These are phyloP conservation scores for Plenodomus tracheiphilus DNA, from an alignment of 2,329 filamentous ascomycete genomes.

Conservation along the genomic window DNA sequence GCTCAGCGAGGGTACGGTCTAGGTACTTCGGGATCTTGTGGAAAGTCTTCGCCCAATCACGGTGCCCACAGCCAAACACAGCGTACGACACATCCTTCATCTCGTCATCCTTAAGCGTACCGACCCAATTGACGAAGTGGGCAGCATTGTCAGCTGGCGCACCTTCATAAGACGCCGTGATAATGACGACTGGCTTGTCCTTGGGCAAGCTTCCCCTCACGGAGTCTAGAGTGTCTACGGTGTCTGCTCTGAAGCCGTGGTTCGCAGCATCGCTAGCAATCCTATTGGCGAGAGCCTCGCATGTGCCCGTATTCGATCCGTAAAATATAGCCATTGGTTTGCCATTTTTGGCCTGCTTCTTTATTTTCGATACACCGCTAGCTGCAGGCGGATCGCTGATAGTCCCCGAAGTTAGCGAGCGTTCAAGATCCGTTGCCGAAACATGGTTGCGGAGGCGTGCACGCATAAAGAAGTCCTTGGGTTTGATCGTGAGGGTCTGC, in stretches of 20 bases:
- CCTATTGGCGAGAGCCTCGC: conserved; percentile 46
- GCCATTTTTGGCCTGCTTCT: conserved; percentile 20
- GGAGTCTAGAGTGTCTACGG: conserved; percentile 42
- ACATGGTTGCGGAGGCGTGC: conserved; percentile 38
- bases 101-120: conserved; percentile 29
- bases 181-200: conserved; percentile 44
- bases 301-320: conserved; percentile 49
- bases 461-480: conserved; percentile 46
- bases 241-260: conserved; percentile 42
- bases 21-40: conserved; percentile 47
- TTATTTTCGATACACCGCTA: conserved; percentile 7
- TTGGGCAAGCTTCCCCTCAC: conserved; percentile 39
- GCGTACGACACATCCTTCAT: conserved; percentile 43
- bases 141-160: conserved; percentile 49
- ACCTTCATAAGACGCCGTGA: conserved; percentile 50
- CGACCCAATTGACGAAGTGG: conserved; percentile 48
- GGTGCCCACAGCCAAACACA: conserved; percentile 49
- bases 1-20: conserved; percentile 33
- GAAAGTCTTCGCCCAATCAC: conserved; percentile 49
- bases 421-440: conserved; percentile 38
- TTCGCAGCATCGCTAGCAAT: conserved; percentile 41
- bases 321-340: conserved; percentile 44
- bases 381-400: conserved; percentile 18
- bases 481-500: conserved; percentile 52
- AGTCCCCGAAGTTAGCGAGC: conserved; percentile 25